phyloP scores from a whole-genome alignment of 2,329 filamentous ascomycete species.

The Phialophora tarda region DNA sequence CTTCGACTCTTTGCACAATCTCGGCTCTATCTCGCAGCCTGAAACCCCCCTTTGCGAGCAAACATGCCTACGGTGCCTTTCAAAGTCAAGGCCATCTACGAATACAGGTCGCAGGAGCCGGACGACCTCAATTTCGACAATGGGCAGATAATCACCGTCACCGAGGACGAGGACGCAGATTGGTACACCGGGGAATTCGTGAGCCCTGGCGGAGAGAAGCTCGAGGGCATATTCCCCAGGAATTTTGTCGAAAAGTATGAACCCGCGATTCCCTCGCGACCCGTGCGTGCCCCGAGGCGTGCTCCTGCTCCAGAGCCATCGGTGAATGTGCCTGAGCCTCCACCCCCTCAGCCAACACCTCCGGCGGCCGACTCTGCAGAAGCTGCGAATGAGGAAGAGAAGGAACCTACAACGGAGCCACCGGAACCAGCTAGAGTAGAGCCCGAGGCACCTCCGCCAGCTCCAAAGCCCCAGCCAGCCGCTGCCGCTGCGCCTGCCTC shows the following conservation, averaged over 20 bases:
- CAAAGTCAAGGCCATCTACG: conserved; percentile 94
- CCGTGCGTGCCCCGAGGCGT: conserved; percentile 68
- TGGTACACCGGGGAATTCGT: conserved; percentile 71
- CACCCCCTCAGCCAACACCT: conserved; percentile 42
- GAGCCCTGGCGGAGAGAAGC: conserved; percentile 73
- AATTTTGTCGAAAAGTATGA: conserved; percentile 99
- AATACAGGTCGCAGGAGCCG: conserved; percentile 90
- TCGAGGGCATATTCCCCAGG: conserved; percentile 90
- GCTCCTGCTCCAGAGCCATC: conserved; percentile 65
- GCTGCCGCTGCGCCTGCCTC: conserved; percentile 42
- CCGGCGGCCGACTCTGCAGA: conserved; percentile 40
- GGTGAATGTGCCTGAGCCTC: conserved; percentile 41
- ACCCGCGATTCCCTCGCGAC: conserved; percentile 85
- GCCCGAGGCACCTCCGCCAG: conserved; percentile 39
- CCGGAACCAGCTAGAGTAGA: conserved; percentile 35
- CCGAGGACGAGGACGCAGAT: conserved; percentile 87
- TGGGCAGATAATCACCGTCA: conserved; percentile 93
- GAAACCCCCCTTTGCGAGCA: conserved; percentile 37
- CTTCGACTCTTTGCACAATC: conserved; percentile 32
- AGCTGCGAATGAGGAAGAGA: conserved; percentile 37
- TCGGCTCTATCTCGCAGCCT: conserved; percentile 39
- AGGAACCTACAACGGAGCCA: conserved; percentile 23
- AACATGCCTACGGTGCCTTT: conserved; percentile 75
- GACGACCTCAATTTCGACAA: conserved; percentile 87
- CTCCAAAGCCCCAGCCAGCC: conserved; percentile 39